A percentile compares a stretch with the other conserved stretches of the same genome.
phyloP scores from a whole-genome alignment of 1,284 basidiomycete genomes.

The Xerocomus cyaneibrunnescens region DNA sequence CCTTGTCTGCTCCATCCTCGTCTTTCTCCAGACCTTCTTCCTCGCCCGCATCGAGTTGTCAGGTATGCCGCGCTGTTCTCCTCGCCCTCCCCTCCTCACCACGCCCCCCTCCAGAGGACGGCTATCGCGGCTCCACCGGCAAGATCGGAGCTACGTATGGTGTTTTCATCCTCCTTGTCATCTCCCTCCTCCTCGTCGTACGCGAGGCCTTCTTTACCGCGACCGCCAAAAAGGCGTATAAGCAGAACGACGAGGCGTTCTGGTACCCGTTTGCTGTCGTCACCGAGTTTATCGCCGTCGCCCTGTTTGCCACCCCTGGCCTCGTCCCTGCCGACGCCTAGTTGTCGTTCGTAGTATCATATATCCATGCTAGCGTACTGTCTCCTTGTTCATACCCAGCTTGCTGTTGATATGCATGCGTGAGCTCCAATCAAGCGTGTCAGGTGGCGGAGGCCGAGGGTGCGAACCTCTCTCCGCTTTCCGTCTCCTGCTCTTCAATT shows the following conservation, averaged over 20 bases:
- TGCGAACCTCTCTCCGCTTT: conserved; percentile 17
- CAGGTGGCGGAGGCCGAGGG: conserved; percentile 29
- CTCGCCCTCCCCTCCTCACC: not conserved
- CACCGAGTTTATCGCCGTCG: conserved; percentile 44
- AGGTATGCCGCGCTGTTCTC: conserved; percentile 8
- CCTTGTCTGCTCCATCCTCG: conserved; percentile 41
- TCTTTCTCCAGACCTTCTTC: conserved; percentile 32
- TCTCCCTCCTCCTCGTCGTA: conserved; percentile 41
- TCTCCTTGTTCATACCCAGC: not conserved
- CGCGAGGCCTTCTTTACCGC: conserved; percentile 44
- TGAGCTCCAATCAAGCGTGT: conserved; percentile 10
- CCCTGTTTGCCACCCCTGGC: conserved; percentile 42
- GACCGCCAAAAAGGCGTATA: conserved; percentile 29
- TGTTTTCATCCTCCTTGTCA: conserved; percentile 36
- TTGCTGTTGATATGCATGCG: not conserved
- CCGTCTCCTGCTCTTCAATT: not conserved
- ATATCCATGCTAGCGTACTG: conserved; percentile 7
- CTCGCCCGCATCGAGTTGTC: conserved; percentile 30
- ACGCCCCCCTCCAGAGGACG: conserved; percentile 6
- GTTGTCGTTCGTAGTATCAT: not conserved
- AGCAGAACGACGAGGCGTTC: conserved; percentile 44
- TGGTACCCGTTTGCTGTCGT: conserved; percentile 49
- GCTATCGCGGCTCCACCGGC: conserved; percentile 16
- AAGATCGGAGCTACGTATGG: conserved; percentile 35
- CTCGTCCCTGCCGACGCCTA: conserved; percentile 36